phyloP scores from a whole-genome alignment of 805 yeast species.

The Isabelozyma gotoi region DNA sequence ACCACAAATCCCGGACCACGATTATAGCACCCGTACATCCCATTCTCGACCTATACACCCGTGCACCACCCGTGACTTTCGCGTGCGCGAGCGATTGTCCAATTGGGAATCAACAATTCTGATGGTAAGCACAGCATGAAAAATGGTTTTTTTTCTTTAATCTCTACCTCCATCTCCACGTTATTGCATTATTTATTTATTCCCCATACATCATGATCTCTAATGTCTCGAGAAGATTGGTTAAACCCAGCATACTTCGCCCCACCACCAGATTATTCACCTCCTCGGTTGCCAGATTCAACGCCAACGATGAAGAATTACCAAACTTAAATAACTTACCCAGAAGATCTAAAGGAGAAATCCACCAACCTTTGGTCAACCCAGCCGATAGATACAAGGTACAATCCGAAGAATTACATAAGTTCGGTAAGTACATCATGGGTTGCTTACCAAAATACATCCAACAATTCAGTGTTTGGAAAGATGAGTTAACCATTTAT shows the following conservation, averaged over 20 bases:
- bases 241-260: neutral
- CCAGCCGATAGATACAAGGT: constrained; percentile 76
- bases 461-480: constrained; percentile 87
- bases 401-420: constrained; percentile 69
- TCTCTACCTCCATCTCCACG: neutral
- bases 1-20: too few species aligned
- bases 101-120: constrained; percentile 11
- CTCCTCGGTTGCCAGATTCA: neutral
- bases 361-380: constrained; percentile 56
- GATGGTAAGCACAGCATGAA: neutral
- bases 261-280: neutral
- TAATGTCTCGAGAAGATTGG: neutral
- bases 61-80: neutral
- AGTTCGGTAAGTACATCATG: constrained; percentile 77
- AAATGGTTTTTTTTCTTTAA: neutral
- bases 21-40: neutral
- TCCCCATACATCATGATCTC: constrained; percentile 1
- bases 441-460: constrained; percentile 77
- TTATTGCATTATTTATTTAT: neutral
- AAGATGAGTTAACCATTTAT: constrained; percentile 77
- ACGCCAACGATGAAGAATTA: constrained; percentile 22
- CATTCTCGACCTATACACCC: neutral
- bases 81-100: too few species aligned
- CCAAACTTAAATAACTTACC: constrained; percentile 36
- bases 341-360: constrained; percentile 32